Percentiles rank a stretch among this genome's conserved stretches.
These are phyloP conservation scores for Botrytis deweyae DNA, from an alignment of 2,329 filamentous ascomycete genomes.

Conservation along the genomic window DNA sequence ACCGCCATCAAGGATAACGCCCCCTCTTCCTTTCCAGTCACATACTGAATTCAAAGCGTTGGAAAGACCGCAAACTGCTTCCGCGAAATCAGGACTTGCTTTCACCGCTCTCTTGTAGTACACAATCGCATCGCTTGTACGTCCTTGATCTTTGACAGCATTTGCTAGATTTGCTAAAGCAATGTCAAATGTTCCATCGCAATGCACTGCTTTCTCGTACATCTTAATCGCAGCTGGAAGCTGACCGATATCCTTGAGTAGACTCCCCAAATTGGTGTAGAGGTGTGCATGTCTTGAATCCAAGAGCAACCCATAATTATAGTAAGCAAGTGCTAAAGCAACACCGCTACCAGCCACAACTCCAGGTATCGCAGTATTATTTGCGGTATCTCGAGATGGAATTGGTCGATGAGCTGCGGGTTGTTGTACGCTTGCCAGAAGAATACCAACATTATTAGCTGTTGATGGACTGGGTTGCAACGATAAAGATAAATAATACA, in stretches of 20 bases:
- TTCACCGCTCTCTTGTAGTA: constrained; percentile 90
- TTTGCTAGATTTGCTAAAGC: constrained; percentile 95
- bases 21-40: constrained; percentile 87
- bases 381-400: constrained; percentile 36
- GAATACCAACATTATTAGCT: constrained; percentile 95
- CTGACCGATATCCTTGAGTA: constrained; percentile 95
- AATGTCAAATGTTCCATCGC: constrained; percentile 94
- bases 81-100: constrained; percentile 93
- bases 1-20: constrained; percentile 71
- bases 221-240: constrained; percentile 89
- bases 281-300: constrained; percentile 91
- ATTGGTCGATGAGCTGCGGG: constrained; percentile 43
- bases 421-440: constrained; percentile 93
- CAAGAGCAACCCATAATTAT: constrained; percentile 86
- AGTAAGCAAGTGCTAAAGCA: constrained; percentile 85
- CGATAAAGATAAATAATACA: constrained; percentile 94
- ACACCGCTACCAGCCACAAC: constrained; percentile 84
- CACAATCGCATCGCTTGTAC: constrained; percentile 84
- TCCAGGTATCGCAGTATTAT: constrained; percentile 63
- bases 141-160: constrained; percentile 93
- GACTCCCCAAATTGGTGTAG: constrained; percentile 92
- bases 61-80: constrained; percentile 92
- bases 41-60: constrained; percentile 97
- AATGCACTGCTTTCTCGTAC: constrained; percentile 93
- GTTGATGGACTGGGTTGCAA: constrained; percentile 95